Percentiles rank a stretch among this genome's conserved stretches.
Conservation (phyloP, 2,329 filamentous ascomycete species). For the Aspergillus ochraceoroseus region DNA sequence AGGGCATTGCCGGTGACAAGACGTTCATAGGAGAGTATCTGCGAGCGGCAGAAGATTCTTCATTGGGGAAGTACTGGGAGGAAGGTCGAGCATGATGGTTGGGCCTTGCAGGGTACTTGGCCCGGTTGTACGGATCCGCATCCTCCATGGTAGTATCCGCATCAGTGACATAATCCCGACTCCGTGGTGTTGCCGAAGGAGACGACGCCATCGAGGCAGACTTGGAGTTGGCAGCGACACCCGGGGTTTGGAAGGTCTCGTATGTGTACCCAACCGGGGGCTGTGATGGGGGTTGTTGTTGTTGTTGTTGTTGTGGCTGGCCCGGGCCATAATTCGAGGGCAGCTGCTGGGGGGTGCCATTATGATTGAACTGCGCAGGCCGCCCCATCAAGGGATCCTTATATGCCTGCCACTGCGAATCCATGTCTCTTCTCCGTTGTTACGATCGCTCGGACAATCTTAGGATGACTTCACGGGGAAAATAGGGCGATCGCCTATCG, state of each 20-base stretch:
- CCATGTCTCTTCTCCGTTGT: slow-evolving; percentile 41
- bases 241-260: slow-evolving; percentile 57
- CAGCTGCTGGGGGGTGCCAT: slow-evolving; percentile 45
- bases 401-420: slow-evolving; percentile 64
- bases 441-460: slow-evolving; percentile 13
- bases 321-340: slow-evolving; percentile 46
- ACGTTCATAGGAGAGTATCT: slow-evolving; percentile 96
- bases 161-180: slow-evolving; percentile 62
- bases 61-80: slow-evolving; percentile 66
- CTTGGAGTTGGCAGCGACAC: slow-evolving; percentile 39
- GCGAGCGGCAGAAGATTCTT: slow-evolving; percentile 77
- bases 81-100: slow-evolving; percentile 66
- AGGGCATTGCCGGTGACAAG: slow-evolving; percentile 73
- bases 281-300: slow-evolving; percentile 46
- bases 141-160: slow-evolving; percentile 84
- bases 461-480: slow-evolving; percentile 8
- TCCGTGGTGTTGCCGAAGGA: slow-evolving; percentile 54
- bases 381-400: slow-evolving; percentile 57
- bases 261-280: slow-evolving; percentile 61
- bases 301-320: slow-evolving; percentile 44
- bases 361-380: slow-evolving; percentile 59
- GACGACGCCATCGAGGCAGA: slow-evolving; percentile 55
- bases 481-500: slow-evolving; percentile 21
- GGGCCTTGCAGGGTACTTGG: slow-evolving; percentile 79
- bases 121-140: slow-evolving; percentile 74